Conservation (phyloP, 495 filamentous ascomycete species). For the Barbatosphaeria neglecta region DNA sequence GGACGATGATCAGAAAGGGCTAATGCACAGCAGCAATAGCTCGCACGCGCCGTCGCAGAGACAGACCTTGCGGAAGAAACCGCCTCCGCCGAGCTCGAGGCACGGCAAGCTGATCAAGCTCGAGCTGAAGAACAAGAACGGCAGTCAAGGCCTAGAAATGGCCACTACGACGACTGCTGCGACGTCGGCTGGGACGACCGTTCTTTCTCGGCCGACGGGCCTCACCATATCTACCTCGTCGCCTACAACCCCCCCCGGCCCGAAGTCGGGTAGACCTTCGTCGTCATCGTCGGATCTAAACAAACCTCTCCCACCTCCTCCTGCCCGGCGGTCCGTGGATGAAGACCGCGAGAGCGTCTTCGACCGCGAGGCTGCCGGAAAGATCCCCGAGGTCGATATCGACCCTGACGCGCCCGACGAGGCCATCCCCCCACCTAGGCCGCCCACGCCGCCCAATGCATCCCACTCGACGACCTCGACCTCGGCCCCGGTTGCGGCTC, state of each 20-base stretch:
- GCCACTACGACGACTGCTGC: background rate
- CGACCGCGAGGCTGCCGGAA: slow-evolving; percentile 34
- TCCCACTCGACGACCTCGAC: slow-evolving; percentile 14
- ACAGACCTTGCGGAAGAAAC: slow-evolving; percentile 21
- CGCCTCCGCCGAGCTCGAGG: slow-evolving; percentile 49
- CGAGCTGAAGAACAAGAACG: slow-evolving; percentile 10
- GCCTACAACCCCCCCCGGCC: slow-evolving; percentile 3
- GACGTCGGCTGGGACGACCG: background rate
- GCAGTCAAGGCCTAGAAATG: background rate
- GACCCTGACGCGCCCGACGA: slow-evolving; percentile 13
- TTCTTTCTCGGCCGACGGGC: background rate
- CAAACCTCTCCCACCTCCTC: slow-evolving; percentile 34
- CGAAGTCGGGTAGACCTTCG: background rate
- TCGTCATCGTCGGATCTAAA: slow-evolving; percentile 30
- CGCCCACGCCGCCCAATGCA: slow-evolving; percentile 18
- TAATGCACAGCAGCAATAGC: slow-evolving; percentile 7
- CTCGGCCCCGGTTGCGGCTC: no score
- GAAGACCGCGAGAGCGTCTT: slow-evolving; percentile 27
- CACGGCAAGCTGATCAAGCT: slow-evolving; percentile 57
- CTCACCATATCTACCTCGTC: slow-evolving; percentile 3
- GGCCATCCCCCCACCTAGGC: slow-evolving; percentile 13
- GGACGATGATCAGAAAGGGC: slow-evolving; percentile 21
- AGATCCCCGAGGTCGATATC: slow-evolving; percentile 23
- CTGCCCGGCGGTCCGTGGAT: slow-evolving; percentile 26
- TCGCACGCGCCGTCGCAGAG: slow-evolving; percentile 6